A percentile compares a stretch with the other conserved stretches of the same genome.
Conservation (phyloP, 495 filamentous ascomycete genomes). For the Penicillium mononematosum region DNA sequence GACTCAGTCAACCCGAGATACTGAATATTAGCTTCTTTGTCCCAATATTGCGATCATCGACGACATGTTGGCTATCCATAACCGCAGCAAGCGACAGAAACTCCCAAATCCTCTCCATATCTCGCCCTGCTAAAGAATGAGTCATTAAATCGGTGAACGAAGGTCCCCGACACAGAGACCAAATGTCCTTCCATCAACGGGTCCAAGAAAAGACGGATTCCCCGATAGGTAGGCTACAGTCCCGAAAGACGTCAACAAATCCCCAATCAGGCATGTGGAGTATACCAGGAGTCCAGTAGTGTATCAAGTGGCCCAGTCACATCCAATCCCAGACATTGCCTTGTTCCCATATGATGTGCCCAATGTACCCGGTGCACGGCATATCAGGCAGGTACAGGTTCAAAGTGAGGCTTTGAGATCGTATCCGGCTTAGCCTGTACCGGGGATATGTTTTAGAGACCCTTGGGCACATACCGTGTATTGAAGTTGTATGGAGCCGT, state of each 20-base stretch:
- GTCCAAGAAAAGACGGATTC: neutral
- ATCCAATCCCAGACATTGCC: constrained; percentile 1
- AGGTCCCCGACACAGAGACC: neutral
- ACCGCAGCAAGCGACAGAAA: constrained; percentile 8
- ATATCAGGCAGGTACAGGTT: constrained; percentile 22
- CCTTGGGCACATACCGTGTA: constrained; percentile 20
- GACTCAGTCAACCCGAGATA: neutral
- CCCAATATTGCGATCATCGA: constrained; percentile 4
- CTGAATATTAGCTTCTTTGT: neutral
- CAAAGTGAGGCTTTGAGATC: constrained; percentile 26
- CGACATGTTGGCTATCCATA: neutral
- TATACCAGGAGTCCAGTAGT: neutral
- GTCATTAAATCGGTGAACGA: constrained; percentile 9
- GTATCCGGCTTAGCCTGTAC: constrained; percentile 7
- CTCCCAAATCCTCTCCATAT: neutral
- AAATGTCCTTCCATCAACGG: neutral
- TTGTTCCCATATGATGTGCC: constrained; percentile 13
- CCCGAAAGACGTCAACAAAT: neutral
- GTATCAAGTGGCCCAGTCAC: constrained; percentile 4
- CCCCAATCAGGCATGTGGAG: constrained; percentile 6
- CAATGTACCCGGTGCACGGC: constrained; percentile 15
- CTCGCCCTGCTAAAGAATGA: constrained; percentile 1
- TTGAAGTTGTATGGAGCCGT: constrained; percentile 7
- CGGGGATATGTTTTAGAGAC: constrained; percentile 13
- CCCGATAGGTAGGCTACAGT: constrained; percentile 2